Conservation (phyloP, 148 eudicot genomes). For the Diospyros kaki region DNA sequence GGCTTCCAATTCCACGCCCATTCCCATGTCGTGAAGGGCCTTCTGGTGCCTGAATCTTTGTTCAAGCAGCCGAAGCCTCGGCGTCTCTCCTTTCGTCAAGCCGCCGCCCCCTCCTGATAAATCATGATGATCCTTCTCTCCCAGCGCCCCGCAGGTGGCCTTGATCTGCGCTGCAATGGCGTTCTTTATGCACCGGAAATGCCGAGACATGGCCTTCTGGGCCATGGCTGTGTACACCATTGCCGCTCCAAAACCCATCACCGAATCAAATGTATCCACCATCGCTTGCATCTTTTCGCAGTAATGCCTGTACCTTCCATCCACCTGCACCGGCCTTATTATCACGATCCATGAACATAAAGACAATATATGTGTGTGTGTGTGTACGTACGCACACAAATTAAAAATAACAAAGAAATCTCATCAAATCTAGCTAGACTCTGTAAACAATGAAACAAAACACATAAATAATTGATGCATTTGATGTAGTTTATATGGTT, state of each 20-base stretch:
- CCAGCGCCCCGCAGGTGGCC: constrained; percentile 59
- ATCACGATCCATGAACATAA: too few species aligned
- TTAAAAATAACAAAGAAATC: too few species aligned
- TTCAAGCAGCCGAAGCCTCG: constrained; percentile 60
- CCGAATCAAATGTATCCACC: constrained; percentile 73
- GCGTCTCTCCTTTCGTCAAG: constrained; percentile 80
- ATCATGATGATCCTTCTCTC: constrained; percentile 55
- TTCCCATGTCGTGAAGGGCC: constrained; percentile 77
- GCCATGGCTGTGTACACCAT: constrained; percentile 69
- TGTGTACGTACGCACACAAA: too few species aligned
- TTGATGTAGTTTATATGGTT: too few species aligned
- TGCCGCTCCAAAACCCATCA: constrained; percentile 76
- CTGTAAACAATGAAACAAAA: too few species aligned
- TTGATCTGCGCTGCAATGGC: constrained; percentile 56
- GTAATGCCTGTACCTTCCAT: constrained; percentile 70
- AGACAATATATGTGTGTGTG: too few species aligned
- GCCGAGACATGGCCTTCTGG: constrained; percentile 86
- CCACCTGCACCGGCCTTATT: constrained; percentile 41
- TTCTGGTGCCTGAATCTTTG: constrained; percentile 75
- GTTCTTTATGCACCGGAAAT: constrained; percentile 72
- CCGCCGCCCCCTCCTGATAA: constrained; percentile 20
- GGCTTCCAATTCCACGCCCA: constrained; percentile 70
- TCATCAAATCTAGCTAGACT: too few species aligned
- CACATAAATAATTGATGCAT: too few species aligned
- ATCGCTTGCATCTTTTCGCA: constrained; percentile 87